These are phyloP conservation scores for Vitis labrusca DNA, from an alignment of 164 flowering plant genomes.

Conservation along the genomic window DNA sequence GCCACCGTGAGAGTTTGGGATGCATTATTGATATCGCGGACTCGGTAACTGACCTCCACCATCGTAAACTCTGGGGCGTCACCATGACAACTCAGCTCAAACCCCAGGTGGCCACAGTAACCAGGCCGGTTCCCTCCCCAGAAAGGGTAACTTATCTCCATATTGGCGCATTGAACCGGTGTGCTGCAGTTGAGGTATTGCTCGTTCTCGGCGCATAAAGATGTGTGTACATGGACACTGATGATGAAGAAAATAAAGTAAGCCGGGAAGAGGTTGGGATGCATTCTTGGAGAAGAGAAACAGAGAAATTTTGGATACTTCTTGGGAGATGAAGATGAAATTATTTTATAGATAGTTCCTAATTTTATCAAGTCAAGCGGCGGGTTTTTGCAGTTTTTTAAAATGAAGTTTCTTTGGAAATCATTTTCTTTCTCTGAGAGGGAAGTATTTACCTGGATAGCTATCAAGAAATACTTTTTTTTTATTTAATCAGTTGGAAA, in stretches of 20 bases:
- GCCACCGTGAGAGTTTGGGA: too few relatives aligned
- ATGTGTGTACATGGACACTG: conserved; percentile 3
- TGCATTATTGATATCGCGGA: too few relatives aligned
- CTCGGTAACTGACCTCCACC: too few relatives aligned
- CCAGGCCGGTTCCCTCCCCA: conserved; percentile 31
- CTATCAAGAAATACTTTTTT: too few relatives aligned
- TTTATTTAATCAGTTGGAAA: too few relatives aligned
- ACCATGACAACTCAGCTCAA: conserved; percentile 27
- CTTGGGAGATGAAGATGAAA: too few relatives aligned
- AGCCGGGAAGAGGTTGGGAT: not conserved
- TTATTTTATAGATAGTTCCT: too few relatives aligned
- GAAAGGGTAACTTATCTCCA: conserved; percentile 39
- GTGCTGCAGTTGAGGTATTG: conserved; percentile 25
- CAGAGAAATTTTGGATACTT: not conserved
- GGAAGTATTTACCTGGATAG: too few relatives aligned
- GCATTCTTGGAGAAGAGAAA: conserved; percentile 8
- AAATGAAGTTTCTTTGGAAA: too few relatives aligned
- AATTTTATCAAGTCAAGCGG: too few relatives aligned
- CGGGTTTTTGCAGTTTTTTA: too few relatives aligned
- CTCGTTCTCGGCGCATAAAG: conserved; percentile 8
- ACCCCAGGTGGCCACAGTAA: conserved; percentile 40
- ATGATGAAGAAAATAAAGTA: not conserved
- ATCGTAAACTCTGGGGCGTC: not conserved
- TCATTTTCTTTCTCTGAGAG: too few relatives aligned
- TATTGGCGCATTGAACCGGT: conserved; percentile 22